These are phyloP conservation scores for Coemansia sp. DNA, from an alignment of 192 early-diverging fungal species.

Conservation along the genomic window DNA sequence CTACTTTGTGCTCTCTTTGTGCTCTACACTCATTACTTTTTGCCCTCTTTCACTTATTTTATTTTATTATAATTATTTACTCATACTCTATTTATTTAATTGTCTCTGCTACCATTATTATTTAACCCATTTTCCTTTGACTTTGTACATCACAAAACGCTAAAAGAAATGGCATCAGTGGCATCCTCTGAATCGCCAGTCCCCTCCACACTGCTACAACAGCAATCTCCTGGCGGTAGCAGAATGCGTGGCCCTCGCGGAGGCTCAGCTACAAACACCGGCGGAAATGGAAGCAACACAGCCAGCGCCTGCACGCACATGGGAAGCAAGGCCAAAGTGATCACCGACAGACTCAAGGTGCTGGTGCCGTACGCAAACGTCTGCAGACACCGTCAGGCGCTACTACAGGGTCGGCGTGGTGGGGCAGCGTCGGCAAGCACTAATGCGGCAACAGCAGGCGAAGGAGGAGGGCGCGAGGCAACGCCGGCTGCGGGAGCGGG, in stretches of 20 bases:
- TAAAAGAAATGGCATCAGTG: constrained; percentile 5
- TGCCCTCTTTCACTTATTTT: background rate
- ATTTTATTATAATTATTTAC: too few species aligned
- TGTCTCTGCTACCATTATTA: too few species aligned
- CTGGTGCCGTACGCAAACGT: constrained; percentile 51
- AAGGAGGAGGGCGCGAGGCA: constrained; percentile 22
- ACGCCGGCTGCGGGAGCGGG: constrained; percentile 26
- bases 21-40: background rate
- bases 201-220: background rate
- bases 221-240: background rate
- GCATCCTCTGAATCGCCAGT: constrained; percentile 5
- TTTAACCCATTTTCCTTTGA: background rate
- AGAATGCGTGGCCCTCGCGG: background rate
- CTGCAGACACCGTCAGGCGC: constrained; percentile 48
- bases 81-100: too few species aligned
- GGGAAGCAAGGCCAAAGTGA: constrained; percentile 26
- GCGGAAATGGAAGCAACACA: background rate
- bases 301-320: constrained; percentile 45
- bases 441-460: constrained; percentile 9
- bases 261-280: background rate
- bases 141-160: background rate
- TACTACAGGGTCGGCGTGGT: constrained; percentile 50
- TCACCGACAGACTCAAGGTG: constrained; percentile 50
- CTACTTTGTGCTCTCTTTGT: too few species aligned
- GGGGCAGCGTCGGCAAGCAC: constrained; percentile 5